These are phyloP conservation scores for Aspergillus saccharolyticus DNA, from an alignment of 495 filamentous ascomycete genomes.

Conservation along the genomic window DNA sequence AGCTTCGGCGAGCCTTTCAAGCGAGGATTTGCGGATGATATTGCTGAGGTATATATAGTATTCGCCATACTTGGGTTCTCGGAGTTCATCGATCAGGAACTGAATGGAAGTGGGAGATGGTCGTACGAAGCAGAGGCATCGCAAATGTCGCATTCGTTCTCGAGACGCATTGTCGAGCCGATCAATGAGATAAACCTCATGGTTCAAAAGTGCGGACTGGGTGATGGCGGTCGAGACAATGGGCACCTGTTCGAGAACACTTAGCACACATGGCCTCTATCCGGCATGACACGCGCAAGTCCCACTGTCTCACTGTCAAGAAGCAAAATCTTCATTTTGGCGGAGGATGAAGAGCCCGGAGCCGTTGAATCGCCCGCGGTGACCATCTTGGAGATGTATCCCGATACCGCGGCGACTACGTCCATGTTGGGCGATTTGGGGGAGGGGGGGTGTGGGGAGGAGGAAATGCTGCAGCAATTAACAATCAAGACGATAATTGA, in stretches of 20 bases:
- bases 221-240: slow-evolving; percentile 94
- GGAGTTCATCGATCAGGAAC: slow-evolving; percentile 87
- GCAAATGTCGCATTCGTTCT: slow-evolving; percentile 96
- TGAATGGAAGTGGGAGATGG: slow-evolving; percentile 89
- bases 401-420: slow-evolving; percentile 82
- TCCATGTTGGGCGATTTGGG: slow-evolving; percentile 59
- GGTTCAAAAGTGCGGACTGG: slow-evolving; percentile 90
- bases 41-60: slow-evolving; percentile 98
- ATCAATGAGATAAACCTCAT: slow-evolving; percentile 97
- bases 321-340: slow-evolving; percentile 98
- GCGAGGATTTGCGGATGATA: slow-evolving; percentile 89
- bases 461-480: slow-evolving; percentile 6
- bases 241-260: slow-evolving; percentile 51
- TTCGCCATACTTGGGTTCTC: slow-evolving; percentile 96
- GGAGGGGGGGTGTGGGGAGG: background rate
- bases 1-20: slow-evolving; percentile 93
- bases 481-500: background rate
- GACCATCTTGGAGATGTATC: slow-evolving; percentile 97
- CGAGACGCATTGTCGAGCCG: slow-evolving; percentile 84
- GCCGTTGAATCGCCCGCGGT: slow-evolving; percentile 66
- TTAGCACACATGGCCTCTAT: slow-evolving; percentile 5
- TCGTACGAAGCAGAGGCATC: slow-evolving; percentile 88
- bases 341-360: slow-evolving; percentile 62
- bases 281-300: slow-evolving; percentile 20
- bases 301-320: slow-evolving; percentile 89